Percentiles rank a stretch among this genome's conserved stretches.
phyloP scores from a whole-genome alignment of 73 alveolate genomes.

The Stentor coeruleus region DNA sequence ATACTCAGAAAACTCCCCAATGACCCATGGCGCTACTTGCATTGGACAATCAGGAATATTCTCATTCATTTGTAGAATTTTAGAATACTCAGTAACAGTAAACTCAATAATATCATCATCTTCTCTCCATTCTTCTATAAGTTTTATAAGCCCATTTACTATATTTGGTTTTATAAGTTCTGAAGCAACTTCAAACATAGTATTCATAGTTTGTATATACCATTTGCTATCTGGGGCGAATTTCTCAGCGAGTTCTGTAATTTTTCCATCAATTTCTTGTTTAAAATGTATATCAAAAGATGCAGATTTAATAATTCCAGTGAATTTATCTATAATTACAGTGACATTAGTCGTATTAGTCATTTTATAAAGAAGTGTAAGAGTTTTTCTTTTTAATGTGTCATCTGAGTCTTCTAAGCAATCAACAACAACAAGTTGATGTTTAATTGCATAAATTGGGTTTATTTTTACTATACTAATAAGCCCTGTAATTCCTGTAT shows the following conservation, averaged over 20 bases:
- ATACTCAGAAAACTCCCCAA: constrained; percentile 80
- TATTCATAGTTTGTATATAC: constrained; percentile 90
- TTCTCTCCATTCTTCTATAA: constrained; percentile 80
- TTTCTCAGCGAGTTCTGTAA: constrained; percentile 76
- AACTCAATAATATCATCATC: constrained; percentile 75
- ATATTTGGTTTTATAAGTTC: constrained; percentile 82
- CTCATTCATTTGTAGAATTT: constrained; percentile 70
- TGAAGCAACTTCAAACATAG: constrained; percentile 82
- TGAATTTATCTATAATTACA: constrained; percentile 91
- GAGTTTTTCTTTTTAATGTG: constrained; percentile 94
- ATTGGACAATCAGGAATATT: constrained; percentile 70
- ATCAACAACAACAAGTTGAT: constrained; percentile 95
- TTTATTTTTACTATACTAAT: constrained; percentile 77
- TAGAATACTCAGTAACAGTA: constrained; percentile 78
- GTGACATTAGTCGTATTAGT: constrained; percentile 94
- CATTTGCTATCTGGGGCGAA: constrained; percentile 86
- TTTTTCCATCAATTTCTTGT: constrained; percentile 79
- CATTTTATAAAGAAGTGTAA: constrained; percentile 94
- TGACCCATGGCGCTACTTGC: constrained; percentile 86
- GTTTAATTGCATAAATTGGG: constrained; percentile 91
- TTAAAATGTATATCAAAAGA: constrained; percentile 73
- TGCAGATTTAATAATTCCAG: constrained; percentile 76
- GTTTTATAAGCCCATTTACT: constrained; percentile 66
- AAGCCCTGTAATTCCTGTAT: constrained; percentile 61
- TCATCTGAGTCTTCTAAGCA: constrained; percentile 98